Conservation (phyloP, 768 basidiomycete genomes). For the Tricholoma sp. region DNA sequence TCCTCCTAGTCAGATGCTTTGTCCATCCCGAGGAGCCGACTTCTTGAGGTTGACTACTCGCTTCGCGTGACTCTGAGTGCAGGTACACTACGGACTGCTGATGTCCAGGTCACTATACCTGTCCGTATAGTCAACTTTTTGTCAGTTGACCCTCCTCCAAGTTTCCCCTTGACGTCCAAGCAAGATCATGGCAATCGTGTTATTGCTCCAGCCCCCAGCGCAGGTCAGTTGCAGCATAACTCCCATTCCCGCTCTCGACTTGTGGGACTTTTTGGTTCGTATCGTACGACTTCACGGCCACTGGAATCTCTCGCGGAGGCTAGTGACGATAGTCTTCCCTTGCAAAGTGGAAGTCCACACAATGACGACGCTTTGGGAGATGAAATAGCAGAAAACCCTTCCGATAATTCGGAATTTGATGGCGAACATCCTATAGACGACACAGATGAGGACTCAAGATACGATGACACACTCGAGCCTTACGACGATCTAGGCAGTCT, state of each 20-base stretch:
- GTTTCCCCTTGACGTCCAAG: slow-evolving; percentile 16
- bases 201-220: neutral
- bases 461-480: slow-evolving; percentile 1
- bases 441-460: slow-evolving; percentile 1
- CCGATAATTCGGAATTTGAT: slow-evolving; percentile 3
- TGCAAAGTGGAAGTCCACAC: neutral
- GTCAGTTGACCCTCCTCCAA: slow-evolving; percentile 78
- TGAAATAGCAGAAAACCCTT: neutral
- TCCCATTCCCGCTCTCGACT: neutral
- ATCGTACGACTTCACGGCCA: neutral
- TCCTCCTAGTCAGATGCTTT: slow-evolving; percentile 57
- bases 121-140: slow-evolving; percentile 78
- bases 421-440: neutral
- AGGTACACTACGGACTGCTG: slow-evolving; percentile 49
- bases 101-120: slow-evolving; percentile 68
- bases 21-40: slow-evolving; percentile 58
- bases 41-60: slow-evolving; percentile 74
- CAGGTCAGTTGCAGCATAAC: neutral
- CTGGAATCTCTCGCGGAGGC: slow-evolving; percentile 5
- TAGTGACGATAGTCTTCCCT: neutral
- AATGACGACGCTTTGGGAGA: neutral
- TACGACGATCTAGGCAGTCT: slow-evolving; percentile 15
- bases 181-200: neutral
- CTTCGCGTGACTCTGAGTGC: slow-evolving; percentile 61
- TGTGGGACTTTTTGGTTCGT: neutral